These are phyloP conservation scores for Medicago lupulina DNA, from an alignment of 306 rosid species.

Conservation along the genomic window DNA sequence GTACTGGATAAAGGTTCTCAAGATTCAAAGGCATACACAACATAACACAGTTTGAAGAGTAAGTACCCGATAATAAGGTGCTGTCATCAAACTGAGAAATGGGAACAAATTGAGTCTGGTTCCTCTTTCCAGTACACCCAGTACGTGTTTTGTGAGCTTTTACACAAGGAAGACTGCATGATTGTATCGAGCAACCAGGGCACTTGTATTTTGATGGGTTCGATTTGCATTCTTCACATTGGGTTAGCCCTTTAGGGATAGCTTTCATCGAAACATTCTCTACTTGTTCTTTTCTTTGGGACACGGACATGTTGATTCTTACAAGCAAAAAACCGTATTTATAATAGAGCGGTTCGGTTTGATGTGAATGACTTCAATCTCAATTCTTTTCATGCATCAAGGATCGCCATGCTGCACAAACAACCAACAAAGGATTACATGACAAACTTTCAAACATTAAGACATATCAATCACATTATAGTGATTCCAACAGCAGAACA, in stretches of 20 bases:
- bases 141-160: conserved; percentile 79
- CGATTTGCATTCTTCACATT: conserved; percentile 78
- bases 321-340: conserved; percentile 5
- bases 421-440: conserved; percentile 14
- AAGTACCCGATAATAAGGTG: conserved; percentile 74
- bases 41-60: background rate
- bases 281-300: conserved; percentile 44
- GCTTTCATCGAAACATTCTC: conserved; percentile 36
- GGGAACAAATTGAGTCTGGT: conserved; percentile 69
- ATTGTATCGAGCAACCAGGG: conserved; percentile 81
- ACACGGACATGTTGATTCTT: conserved; percentile 16
- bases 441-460: background rate
- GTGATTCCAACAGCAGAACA: too few species aligned
- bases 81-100: conserved; percentile 74
- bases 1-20: background rate
- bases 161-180: conserved; percentile 84
- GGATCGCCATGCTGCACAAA: conserved; percentile 2
- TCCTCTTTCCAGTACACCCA: conserved; percentile 80
- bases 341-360: too few species aligned
- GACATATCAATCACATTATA: background rate
- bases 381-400: conserved; percentile 10
- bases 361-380: background rate
- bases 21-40: conserved; percentile 5
- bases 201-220: conserved; percentile 79
- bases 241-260: conserved; percentile 2